Evolutionary conservation across 2,329 filamentous ascomycete species (phyloP), one percentile per base, ranked within the genome.

Genomic region (Cercospora canescens): DNA sequence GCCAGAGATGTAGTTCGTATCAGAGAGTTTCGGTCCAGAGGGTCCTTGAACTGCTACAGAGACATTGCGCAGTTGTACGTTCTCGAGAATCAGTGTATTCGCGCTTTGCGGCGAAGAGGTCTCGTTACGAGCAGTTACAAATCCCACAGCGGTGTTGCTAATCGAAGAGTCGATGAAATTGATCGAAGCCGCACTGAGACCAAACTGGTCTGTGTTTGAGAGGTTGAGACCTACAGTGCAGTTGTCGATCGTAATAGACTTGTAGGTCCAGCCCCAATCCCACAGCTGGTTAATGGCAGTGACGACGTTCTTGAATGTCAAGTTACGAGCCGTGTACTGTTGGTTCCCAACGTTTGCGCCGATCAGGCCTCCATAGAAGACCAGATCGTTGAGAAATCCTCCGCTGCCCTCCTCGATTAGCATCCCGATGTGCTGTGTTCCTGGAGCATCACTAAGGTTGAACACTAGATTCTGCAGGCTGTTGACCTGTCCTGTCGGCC

Each of bases 341-440:
- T 91, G 89, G 66, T 84, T 88, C 28, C 88, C 88, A 65, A 88
- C 78, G 72, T 86, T 85, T 56, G 82, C 84, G 55, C 88, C 88
- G 63, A 87, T 83, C 8, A 81, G 79, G 30, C 89, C 89, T 59
- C 88, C 88, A 50, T 83, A 84, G 78, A 90, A 89, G 54, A 79
- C 79, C 6, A 88, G 75, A 69, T 89, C 87, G 45, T 80, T 82
- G 75, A 89, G 81, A 74, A 86, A 88, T 34, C 73, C 75, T 18
- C 74, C 75, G 50, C 69, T 73, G 55, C 75, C 75, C 57, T 76
- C 75, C 67, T 76, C 73, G 73, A 77, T 77, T 69, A 76, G 76
- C 67, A 77, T 75, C 11, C 75, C 75, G 21, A 68, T 81, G 67
- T 89, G 87, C 60, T 85, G 65, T 76, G 84, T 77, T 7, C 56